A percentile compares a stretch with the other conserved stretches of the same genome.
Evolutionary conservation across 2,329 filamentous ascomycete genomes (phyloP).

Genomic region (Aspergillus fischeri): DNA sequence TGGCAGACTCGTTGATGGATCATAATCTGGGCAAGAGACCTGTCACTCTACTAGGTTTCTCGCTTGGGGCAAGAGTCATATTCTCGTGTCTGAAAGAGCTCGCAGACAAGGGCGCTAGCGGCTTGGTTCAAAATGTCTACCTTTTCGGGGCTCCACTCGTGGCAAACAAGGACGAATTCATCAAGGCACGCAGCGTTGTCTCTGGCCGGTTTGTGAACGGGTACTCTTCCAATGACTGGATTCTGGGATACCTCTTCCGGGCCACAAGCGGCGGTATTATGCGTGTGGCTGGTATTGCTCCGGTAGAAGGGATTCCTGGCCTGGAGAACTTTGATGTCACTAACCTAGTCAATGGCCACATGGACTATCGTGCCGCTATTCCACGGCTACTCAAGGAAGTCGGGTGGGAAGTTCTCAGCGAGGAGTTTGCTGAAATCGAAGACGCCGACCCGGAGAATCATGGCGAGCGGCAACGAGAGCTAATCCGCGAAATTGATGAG

Average conservation of each 20-base stretch:
- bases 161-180: slow-evolving; percentile 84
- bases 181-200: slow-evolving; percentile 76
- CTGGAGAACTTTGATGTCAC: slow-evolving; percentile 90
- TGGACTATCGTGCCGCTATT: slow-evolving; percentile 94
- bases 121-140: slow-evolving; percentile 91
- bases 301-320: slow-evolving; percentile 70
- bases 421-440: slow-evolving; percentile 95
- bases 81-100: slow-evolving; percentile 88
- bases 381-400: slow-evolving; percentile 79
- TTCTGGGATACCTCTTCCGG: slow-evolving; percentile 90
- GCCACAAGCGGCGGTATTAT: slow-evolving; percentile 90
- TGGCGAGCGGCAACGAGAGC: slow-evolving; percentile 76
- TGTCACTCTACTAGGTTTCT: slow-evolving; percentile 92
- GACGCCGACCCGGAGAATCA: slow-evolving; percentile 96
- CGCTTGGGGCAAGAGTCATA: slow-evolving; percentile 85
- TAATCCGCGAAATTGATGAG: slow-evolving; percentile 96
- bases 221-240: slow-evolving; percentile 95
- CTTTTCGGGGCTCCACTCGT: slow-evolving; percentile 91
- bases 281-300: slow-evolving; percentile 75
- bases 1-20: slow-evolving; percentile 90
- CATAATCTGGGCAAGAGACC: slow-evolving; percentile 86
- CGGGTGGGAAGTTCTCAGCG: slow-evolving; percentile 85
- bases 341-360: slow-evolving; percentile 80
- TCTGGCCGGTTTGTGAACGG: slow-evolving; percentile 92
- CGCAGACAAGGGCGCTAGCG: slow-evolving; percentile 74